Base-by-base conservation (phyloP, 78 protist species). In the Parvularia atlantis region DNA sequence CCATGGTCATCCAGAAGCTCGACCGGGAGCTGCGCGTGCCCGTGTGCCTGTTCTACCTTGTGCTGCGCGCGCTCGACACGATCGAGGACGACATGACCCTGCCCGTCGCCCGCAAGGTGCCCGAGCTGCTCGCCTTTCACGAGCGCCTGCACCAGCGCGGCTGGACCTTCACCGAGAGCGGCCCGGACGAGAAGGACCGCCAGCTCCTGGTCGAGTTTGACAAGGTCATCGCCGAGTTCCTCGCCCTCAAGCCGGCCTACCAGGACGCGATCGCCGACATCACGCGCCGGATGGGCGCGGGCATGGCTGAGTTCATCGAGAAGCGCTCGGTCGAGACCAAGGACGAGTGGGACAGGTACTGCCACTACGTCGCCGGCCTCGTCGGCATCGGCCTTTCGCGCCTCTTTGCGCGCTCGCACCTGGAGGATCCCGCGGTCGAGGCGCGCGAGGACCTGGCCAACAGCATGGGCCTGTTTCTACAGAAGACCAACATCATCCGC, bases 281-380 rank as follows among this genome's bases (percentile, higher is more conserved):
- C 76, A 78, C 89, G 2, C 28, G 52, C 43, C 33, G 78, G 6
- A 93, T 93, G 97, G 93, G 85, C 2, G 50, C 69, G 26, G 97
- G 97, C 68, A 93, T 91, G 95, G 60, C 61, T 37, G 3, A 59
- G 36, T 78, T 14, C 66, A 36, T 58, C 54, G 44, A 22, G 11
- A 57, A 31, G 36, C 7, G 46, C 19, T 41, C 26, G 20, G 89
- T 80, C 43, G 30, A 35, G 24, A 63, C 80, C 20, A 7, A 31
- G 54, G 70, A 41, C 3, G 69, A 69, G 17, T 61, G 39, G 19
- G 76, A 75, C 16, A 26, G 59, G 68, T 94, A 94, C 82, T 94
- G 97, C 65, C 91, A 90, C 78, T 92, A 94, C 60, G 97, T 94
- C 17, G 97, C 97, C 7, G 97, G 97, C 59, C 67, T 94, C 28